Evolutionary conservation across 2,329 filamentous ascomycete genomes (phyloP).

Genomic region (Aspergillus sp.): DNA sequence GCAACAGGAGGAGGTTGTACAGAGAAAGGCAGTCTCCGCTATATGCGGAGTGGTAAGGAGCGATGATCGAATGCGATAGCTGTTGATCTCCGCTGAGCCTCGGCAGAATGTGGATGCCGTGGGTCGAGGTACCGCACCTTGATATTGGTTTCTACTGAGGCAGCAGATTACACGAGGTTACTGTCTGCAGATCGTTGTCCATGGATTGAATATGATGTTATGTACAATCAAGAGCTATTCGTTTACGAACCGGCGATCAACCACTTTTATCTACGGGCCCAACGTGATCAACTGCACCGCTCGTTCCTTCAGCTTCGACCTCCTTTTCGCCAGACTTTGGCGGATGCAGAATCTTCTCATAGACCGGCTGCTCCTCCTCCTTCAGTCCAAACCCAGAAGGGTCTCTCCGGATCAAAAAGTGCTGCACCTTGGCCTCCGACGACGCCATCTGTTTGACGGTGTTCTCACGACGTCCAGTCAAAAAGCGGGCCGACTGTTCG

Average conservation of each 20-base stretch:
- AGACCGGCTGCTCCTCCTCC: constrained; percentile 42
- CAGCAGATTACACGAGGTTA: too few species aligned
- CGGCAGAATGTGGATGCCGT: neutral
- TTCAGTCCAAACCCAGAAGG: constrained; percentile 48
- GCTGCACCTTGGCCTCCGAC: constrained; percentile 67
- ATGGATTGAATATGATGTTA: neutral
- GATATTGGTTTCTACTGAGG: neutral
- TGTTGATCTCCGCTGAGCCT: too few species aligned
- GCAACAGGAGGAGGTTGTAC: too few species aligned
- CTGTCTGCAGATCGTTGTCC: too few species aligned
- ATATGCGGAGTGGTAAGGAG: too few species aligned
- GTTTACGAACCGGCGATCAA: too few species aligned
- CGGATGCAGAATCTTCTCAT: constrained; percentile 32
- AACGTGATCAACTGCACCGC: too few species aligned
- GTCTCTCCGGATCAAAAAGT: constrained; percentile 74
- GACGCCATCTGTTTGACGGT: constrained; percentile 48
- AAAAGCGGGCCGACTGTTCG: constrained; percentile 59
- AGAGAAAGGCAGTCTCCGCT: too few species aligned
- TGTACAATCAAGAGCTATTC: too few species aligned
- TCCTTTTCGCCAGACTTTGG: neutral
- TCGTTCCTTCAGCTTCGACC: neutral
- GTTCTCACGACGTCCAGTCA: constrained; percentile 54
- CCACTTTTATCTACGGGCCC: too few species aligned
- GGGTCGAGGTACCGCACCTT: neutral
- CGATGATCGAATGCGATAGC: too few species aligned